Percentiles rank a stretch among this genome's conserved stretches.
Conservation (phyloP, 2,329 filamentous ascomycete genomes). For the Paraconiothyrium brasiliense region DNA sequence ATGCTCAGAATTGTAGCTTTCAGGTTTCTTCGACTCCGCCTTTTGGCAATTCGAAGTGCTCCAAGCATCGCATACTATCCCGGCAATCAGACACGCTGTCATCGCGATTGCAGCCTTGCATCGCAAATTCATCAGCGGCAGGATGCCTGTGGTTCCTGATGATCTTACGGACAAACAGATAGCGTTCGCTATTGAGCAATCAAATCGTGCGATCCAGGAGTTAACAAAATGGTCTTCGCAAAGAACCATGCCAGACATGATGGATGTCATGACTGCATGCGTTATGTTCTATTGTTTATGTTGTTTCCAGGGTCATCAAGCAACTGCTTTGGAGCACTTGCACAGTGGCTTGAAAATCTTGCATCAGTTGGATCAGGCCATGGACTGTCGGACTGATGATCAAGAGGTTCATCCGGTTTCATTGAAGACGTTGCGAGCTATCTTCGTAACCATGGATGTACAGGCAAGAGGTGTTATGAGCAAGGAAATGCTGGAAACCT, state of each 20-base stretch:
- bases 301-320: conserved; percentile 44
- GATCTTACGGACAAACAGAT: conserved; percentile 35
- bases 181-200: conserved; percentile 43
- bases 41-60: conserved; percentile 46
- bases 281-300: conserved; percentile 44
- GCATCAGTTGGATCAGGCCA: conserved; percentile 34
- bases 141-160: conserved; percentile 31
- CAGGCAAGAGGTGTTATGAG: conserved; percentile 42
- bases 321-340: conserved; percentile 39
- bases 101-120: conserved; percentile 46
- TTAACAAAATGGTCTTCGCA: conserved; percentile 18
- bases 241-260: conserved; percentile 29
- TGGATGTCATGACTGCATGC: conserved; percentile 43
- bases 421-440: conserved; percentile 37
- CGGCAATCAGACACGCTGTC: conserved; percentile 42
- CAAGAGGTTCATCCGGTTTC: conserved; percentile 33
- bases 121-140: conserved; percentile 38
- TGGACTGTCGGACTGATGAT: conserved; percentile 16
- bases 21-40: conserved; percentile 39
- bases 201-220: conserved; percentile 34
- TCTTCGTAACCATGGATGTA: conserved; percentile 43
- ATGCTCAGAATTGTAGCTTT: conserved; percentile 20
- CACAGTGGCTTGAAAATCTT: conserved; percentile 43
- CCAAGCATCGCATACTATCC: conserved; percentile 42
- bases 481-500: conserved; percentile 25